Evolutionary conservation across 2,329 filamentous ascomycete genomes (phyloP), one percentile per base, ranked within the genome.

Genomic region (Geosmithia morbida): DNA sequence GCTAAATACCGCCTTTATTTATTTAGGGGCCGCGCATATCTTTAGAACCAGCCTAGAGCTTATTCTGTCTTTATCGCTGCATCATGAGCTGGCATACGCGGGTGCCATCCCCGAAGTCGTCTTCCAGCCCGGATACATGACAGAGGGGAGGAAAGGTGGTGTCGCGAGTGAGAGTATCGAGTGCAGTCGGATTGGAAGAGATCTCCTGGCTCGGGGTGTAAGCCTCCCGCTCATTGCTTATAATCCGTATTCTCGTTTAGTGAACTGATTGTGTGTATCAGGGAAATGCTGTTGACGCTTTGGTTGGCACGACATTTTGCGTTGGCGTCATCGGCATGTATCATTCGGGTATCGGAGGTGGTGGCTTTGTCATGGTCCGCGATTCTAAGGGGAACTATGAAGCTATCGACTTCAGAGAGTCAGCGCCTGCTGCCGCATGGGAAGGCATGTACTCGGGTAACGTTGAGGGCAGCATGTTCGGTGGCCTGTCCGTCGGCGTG

Each of bases 401-500:
- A 58, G 81, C 82, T 49, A 80, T 97, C 54, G 90, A 97, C 64
- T 97, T 94, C 59, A 75, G 90, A 44, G 90, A 97, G 62, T 79
- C 83, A 0, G 90, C 90, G 0, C 90, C 90, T 1, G 84, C 82
- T 0, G 85, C 86, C 0, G 85, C 88, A 0, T 81, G 74, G 53
- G 72, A 88, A 62, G 78, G 94, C 56, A 97, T 97, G 90, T 97
- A 83, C 61, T 72, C 77, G 49, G 79, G 79, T 48, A 83, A 92
- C 52, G 69, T 74, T 1, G 62, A 71, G 2, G 79, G 74, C 1
- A 88, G 85, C 48, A 68, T 90, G 1, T 69, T 68, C 26, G 85
- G 86, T 2, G 88, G 87, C 0, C 65, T 94, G 30, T 82, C 85
- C 2, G 77, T 76, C 29, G 84, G 71, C 41, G 75, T 89, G 0